Percentiles rank a stretch among this genome's conserved stretches.
Evolutionary conservation across 2,329 filamentous ascomycete species (phyloP).

Genomic region (Neopestalotiopsis clavispora): DNA sequence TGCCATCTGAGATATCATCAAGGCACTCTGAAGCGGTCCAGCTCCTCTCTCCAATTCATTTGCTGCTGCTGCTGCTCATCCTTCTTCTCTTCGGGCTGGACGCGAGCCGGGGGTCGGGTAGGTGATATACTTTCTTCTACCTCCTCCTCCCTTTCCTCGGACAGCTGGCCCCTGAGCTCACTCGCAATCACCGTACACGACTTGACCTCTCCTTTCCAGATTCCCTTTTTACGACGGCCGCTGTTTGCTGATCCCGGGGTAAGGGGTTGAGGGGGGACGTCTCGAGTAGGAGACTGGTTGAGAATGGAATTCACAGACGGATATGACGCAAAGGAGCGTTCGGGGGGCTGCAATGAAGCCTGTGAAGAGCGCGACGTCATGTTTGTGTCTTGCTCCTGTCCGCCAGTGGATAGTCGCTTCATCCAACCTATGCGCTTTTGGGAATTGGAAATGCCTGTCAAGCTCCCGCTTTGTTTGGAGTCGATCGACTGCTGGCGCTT

Average conservation of each 20-base stretch:
- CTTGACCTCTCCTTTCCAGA: constrained; percentile 10
- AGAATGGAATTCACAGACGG: background rate
- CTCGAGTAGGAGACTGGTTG: background rate
- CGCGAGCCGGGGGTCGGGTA: background rate
- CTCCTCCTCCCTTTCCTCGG: background rate
- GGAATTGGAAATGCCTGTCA: background rate
- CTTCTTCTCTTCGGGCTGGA: background rate
- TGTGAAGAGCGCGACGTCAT: background rate
- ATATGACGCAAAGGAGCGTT: background rate
- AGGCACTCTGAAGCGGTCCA: background rate
- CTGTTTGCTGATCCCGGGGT: background rate
- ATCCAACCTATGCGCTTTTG: constrained; percentile 13
- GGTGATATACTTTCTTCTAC: background rate
- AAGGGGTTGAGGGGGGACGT: background rate
- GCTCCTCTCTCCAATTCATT: background rate
- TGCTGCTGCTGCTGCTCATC: background rate
- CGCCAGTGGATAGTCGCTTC: background rate
- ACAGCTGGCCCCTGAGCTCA: constrained; percentile 5
- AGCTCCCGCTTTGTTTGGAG: background rate
- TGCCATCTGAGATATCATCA: background rate
- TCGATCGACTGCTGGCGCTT: background rate
- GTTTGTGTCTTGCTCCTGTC: background rate
- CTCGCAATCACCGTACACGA: constrained; percentile 4
- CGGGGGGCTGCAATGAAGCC: background rate
- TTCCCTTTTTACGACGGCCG: background rate